Conservation (phyloP, 371 early-diverging fungal genomes). For the Mycotypha africana region DNA sequence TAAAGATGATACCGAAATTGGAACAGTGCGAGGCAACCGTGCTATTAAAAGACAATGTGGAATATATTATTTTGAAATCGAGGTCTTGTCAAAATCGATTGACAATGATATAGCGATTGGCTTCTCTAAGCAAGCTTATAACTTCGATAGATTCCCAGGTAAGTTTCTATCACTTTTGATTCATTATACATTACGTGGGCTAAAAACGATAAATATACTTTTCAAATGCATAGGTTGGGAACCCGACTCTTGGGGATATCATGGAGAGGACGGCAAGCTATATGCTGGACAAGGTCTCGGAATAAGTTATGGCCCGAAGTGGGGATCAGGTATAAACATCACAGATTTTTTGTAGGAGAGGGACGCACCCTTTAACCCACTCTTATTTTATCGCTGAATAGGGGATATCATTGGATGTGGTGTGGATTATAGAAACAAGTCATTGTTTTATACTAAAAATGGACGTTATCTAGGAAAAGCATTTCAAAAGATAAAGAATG, state of each 20-base stretch:
- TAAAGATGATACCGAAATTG: constrained; percentile 73
- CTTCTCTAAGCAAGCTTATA: constrained; percentile 50
- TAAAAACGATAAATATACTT: too few relatives aligned
- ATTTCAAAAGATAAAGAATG: constrained; percentile 23
- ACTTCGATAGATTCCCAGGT: constrained; percentile 74
- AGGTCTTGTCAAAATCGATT: constrained; percentile 74
- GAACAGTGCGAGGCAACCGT: constrained; percentile 72
- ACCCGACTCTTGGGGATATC: constrained; percentile 75
- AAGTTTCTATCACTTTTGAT: constrained; percentile 3
- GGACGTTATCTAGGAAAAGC: constrained; percentile 73
- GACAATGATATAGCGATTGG: constrained; percentile 90
- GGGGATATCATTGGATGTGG: constrained; percentile 93
- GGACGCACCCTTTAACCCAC: constrained; percentile 51
- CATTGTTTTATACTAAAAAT: constrained; percentile 88
- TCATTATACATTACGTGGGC: too few relatives aligned
- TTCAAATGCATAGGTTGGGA: too few relatives aligned
- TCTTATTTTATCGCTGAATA: constrained; percentile 81
- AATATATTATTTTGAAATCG: constrained; percentile 87
- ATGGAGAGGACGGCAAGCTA: constrained; percentile 80
- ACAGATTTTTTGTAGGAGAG: too few relatives aligned
- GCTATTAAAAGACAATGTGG: constrained; percentile 85
- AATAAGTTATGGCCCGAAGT: constrained; percentile 72
- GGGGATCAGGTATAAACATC: background rate
- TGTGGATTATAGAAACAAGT: constrained; percentile 71
- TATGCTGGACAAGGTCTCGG: constrained; percentile 27